phyloP scores from a whole-genome alignment of 2,329 filamentous ascomycete species.

The Podosphaera aphanis region DNA sequence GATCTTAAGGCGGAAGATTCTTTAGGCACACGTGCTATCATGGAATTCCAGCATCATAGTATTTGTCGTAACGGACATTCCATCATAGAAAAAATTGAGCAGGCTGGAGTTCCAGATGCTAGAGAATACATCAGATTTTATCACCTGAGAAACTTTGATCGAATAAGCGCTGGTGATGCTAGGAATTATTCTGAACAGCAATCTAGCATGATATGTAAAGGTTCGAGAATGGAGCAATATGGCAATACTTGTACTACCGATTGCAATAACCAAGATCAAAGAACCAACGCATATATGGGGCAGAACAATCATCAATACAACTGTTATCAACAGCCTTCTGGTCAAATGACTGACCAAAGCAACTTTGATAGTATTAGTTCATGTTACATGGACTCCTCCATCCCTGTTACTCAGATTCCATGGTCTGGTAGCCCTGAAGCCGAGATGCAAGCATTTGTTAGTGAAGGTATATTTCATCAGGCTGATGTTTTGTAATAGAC shows the following conservation, averaged over 20 bases:
- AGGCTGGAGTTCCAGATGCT: constrained; percentile 42
- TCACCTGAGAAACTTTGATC: constrained; percentile 65
- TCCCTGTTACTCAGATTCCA: constrained; percentile 35
- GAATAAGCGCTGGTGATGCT: constrained; percentile 46
- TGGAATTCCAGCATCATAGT: constrained; percentile 67
- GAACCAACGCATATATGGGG: constrained; percentile 16
- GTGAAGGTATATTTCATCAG: constrained; percentile 18
- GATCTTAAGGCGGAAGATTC: constrained; percentile 51
- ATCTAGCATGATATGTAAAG: constrained; percentile 43
- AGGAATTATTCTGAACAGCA: constrained; percentile 36
- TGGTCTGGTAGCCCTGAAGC: constrained; percentile 31
- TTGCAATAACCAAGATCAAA: constrained; percentile 18
- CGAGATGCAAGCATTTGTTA: constrained; percentile 37
- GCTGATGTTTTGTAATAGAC: not conserved
- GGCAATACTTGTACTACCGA: constrained; percentile 27
- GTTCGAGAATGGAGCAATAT: constrained; percentile 40
- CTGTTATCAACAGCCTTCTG: constrained; percentile 47
- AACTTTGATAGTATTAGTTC: constrained; percentile 56
- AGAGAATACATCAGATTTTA: constrained; percentile 60
- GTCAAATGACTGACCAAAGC: constrained; percentile 24
- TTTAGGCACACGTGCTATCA: constrained; percentile 59
- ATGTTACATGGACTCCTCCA: constrained; percentile 64
- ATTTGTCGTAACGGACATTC: constrained; percentile 57
- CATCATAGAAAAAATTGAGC: constrained; percentile 48
- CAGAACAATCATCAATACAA: constrained; percentile 17